A percentile compares a stretch with the other conserved stretches of the same genome.
phyloP scores from a whole-genome alignment of 1,139 yeast genomes.

The Schizosaccharomyces versatilis region DNA sequence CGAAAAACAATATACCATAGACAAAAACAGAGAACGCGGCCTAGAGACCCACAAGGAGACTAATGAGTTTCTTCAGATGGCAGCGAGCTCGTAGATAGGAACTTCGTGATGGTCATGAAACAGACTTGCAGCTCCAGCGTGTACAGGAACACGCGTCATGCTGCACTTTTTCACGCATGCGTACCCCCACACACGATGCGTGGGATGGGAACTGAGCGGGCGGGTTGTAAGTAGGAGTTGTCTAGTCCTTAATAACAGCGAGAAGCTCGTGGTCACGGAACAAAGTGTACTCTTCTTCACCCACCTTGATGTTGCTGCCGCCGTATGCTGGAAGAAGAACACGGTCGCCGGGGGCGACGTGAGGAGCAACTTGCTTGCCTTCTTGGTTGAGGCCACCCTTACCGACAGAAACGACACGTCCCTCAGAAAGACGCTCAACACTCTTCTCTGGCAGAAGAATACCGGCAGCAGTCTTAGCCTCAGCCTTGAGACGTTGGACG shows the following conservation, averaged over 20 bases:
- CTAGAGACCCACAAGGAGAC: too few relatives aligned
- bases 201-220: too few relatives aligned
- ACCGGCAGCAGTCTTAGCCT: slow-evolving; percentile 83
- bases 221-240: too few relatives aligned
- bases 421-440: slow-evolving; percentile 66
- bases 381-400: slow-evolving; percentile 32
- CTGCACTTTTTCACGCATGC: too few relatives aligned
- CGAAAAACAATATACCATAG: too few relatives aligned
- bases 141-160: too few relatives aligned
- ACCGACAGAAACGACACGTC: slow-evolving; percentile 24
- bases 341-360: slow-evolving; percentile 71
- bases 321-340: slow-evolving; percentile 82
- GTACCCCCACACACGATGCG: too few relatives aligned
- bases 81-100: too few relatives aligned
- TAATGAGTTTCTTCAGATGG: too few relatives aligned
- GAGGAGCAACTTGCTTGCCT: slow-evolving; percentile 49
- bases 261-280: slow-evolving; percentile 79
- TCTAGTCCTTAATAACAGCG: slow-evolving; percentile 51
- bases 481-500: slow-evolving; percentile 50
- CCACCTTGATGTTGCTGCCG: slow-evolving; percentile 71
- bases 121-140: too few relatives aligned
- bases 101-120: too few relatives aligned
- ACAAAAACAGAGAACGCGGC: too few relatives aligned
- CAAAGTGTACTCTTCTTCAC: slow-evolving; percentile 29
- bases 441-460: slow-evolving; percentile 90